A percentile compares a stretch with the other conserved stretches of the same genome.
These are phyloP conservation scores for Kockiozyma suomiensis DNA, from an alignment of 805 yeast species.

Conservation along the genomic window DNA sequence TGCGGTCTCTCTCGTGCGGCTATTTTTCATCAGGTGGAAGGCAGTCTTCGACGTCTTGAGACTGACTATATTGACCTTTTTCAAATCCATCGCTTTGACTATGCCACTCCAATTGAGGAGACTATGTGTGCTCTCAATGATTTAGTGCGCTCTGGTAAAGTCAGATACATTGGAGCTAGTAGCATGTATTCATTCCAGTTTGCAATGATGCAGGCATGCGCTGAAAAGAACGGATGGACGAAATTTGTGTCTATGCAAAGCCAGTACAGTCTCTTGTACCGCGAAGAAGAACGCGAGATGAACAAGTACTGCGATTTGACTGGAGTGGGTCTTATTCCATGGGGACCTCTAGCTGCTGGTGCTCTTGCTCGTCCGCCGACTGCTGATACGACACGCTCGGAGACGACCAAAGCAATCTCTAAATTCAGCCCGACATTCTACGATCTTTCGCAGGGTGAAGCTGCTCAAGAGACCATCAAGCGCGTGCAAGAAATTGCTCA, in stretches of 20 bases:
- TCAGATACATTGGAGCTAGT: constrained; percentile 66
- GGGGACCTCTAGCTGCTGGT: constrained; percentile 62
- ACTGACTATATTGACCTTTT: constrained; percentile 53
- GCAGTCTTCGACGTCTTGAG: constrained; percentile 47
- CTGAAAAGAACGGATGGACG: constrained; percentile 58
- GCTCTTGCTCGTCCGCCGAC: constrained; percentile 53
- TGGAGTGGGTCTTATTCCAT: constrained; percentile 60
- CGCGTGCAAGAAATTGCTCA: constrained; percentile 59
- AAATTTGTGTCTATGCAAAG: constrained; percentile 64
- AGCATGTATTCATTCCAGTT: constrained; percentile 60
- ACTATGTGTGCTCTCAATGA: constrained; percentile 60
- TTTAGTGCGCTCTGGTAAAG: constrained; percentile 51
- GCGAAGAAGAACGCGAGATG: constrained; percentile 68
- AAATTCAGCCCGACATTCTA: neutral
- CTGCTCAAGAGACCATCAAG: constrained; percentile 42
- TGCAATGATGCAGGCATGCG: constrained; percentile 50
- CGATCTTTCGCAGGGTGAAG: neutral
- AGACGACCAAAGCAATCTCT: neutral
- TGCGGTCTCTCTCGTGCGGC: constrained; percentile 51
- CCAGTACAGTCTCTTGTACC: constrained; percentile 55
- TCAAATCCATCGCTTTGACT: constrained; percentile 61
- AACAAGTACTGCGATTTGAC: constrained; percentile 55
- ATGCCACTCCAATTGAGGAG: constrained; percentile 52
- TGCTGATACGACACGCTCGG: neutral
- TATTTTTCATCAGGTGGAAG: constrained; percentile 50